Evolutionary conservation across 1,284 basidiomycete species (phyloP).

Genomic region (Entoloma clypeatum): DNA sequence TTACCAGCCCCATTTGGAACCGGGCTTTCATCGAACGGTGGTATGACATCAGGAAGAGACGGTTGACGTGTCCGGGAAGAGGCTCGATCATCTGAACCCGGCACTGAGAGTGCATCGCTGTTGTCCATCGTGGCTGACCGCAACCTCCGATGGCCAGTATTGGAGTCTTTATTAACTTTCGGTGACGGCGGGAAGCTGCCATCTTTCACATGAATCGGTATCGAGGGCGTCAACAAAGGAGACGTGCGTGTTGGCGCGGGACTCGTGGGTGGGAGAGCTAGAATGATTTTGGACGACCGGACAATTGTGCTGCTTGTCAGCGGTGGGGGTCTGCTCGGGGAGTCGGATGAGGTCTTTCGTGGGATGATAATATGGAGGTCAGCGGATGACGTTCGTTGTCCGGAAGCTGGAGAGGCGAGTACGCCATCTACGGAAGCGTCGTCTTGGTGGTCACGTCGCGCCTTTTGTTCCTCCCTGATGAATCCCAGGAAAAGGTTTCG

Average conservation of each 20-base stretch:
- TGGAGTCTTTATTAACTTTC: no score
- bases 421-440: slow-evolving; percentile 7
- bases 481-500: slow-evolving; percentile 72
- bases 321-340: no score
- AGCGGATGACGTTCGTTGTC: no score
- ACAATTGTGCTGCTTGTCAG: slow-evolving; percentile 38
- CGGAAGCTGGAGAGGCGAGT: no score
- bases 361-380: slow-evolving; percentile 26
- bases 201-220: slow-evolving; percentile 42
- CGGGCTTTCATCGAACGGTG: slow-evolving; percentile 49
- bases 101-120: slow-evolving; percentile 14
- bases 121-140: slow-evolving; percentile 23
- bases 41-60: slow-evolving; percentile 34
- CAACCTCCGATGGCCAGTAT: slow-evolving; percentile 26
- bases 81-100: slow-evolving; percentile 49
- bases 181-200: slow-evolving; percentile 30
- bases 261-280: slow-evolving; percentile 55
- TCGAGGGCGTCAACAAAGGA: slow-evolving; percentile 55
- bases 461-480: slow-evolving; percentile 58
- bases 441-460: slow-evolving; percentile 29
- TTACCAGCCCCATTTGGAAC: slow-evolving; percentile 45
- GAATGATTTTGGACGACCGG: slow-evolving; percentile 58
- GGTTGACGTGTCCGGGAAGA: slow-evolving; percentile 40
- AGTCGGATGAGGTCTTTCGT: slow-evolving; percentile 20
- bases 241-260: slow-evolving; percentile 42